Conservation (phyloP, 495 filamentous ascomycete species). For the Eremomyces bilateralis region DNA sequence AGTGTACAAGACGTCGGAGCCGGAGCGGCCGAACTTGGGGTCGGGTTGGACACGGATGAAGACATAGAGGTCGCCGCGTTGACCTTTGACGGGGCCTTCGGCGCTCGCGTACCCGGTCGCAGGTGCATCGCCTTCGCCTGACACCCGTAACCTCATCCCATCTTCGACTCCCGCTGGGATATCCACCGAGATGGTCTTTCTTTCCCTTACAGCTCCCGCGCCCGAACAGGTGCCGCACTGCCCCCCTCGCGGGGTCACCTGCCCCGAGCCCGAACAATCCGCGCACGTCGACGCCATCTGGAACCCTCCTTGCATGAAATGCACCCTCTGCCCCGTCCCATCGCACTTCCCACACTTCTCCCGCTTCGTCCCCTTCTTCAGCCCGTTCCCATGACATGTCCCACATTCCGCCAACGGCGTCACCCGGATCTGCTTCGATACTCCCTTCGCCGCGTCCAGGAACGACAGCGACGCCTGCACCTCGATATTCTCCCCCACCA, state of each 20-base stretch:
- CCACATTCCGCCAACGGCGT: constrained; percentile 56
- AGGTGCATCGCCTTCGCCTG: constrained; percentile 70
- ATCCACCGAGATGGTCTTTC: constrained; percentile 61
- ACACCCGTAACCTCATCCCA: constrained; percentile 70
- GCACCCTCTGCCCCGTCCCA: constrained; percentile 68
- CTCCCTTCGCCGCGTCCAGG: constrained; percentile 87
- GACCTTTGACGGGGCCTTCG: constrained; percentile 32
- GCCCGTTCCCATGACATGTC: constrained; percentile 59
- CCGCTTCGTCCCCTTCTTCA: constrained; percentile 59
- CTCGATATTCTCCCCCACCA: constrained; percentile 84
- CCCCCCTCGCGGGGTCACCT: constrained; percentile 46
- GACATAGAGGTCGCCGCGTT: constrained; percentile 71
- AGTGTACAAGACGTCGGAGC: constrained; percentile 80
- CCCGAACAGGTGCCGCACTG: constrained; percentile 64
- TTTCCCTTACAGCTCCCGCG: constrained; percentile 54
- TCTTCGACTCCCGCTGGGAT: constrained; percentile 91
- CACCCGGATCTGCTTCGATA: constrained; percentile 53
- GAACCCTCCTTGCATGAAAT: constrained; percentile 79
- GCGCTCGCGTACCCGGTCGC: constrained; percentile 40
- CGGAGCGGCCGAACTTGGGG: constrained; percentile 61
- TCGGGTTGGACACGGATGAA: constrained; percentile 66
- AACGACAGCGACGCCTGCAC: constrained; percentile 82
- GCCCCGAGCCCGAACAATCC: constrained; percentile 54
- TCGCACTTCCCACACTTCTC: constrained; percentile 57
- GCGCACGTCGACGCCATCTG: constrained; percentile 83